These are phyloP conservation scores for Cnidoscolus chayamansa DNA, from an alignment of 441 rosid genomes.

Conservation along the genomic window DNA sequence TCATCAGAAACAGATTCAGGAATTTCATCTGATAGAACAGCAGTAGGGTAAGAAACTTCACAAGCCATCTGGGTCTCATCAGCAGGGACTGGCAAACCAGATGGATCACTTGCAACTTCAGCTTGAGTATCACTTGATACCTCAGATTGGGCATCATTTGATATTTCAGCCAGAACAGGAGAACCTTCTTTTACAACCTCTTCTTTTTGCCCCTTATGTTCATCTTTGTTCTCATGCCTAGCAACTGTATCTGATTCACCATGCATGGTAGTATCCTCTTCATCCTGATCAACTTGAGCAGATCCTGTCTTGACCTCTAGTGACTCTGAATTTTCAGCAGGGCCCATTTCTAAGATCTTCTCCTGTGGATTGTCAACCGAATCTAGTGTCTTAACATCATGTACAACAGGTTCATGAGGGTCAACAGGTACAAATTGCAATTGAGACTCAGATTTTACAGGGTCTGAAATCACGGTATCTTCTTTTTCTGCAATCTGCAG, in stretches of 20 bases:
- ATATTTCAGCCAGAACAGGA: conserved; percentile 25
- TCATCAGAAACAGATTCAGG: conserved; percentile 42
- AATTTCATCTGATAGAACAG: conserved; percentile 43
- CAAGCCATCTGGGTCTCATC: conserved; percentile 35
- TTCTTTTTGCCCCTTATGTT: conserved; percentile 35
- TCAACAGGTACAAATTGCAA: conserved; percentile 32
- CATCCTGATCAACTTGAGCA: conserved; percentile 36
- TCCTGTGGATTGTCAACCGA: conserved; percentile 34
- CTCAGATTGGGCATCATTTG: conserved; percentile 30
- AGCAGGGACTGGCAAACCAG: conserved; percentile 29
- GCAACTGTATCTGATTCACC: conserved; percentile 35
- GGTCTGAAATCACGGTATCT: conserved; percentile 35
- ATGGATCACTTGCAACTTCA: conserved; percentile 35
- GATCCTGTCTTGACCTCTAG: conserved; percentile 41
- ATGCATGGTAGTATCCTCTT: conserved; percentile 29
- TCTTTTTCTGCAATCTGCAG: conserved; percentile 33
- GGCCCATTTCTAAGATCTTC: conserved; percentile 30
- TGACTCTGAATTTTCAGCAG: conserved; percentile 38
- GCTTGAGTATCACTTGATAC: conserved; percentile 31
- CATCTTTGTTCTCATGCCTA: conserved; percentile 36
- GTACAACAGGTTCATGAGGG: conserved; percentile 35
- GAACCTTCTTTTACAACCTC: conserved; percentile 38
- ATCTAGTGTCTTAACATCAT: conserved; percentile 31
- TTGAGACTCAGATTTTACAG: conserved; percentile 40
- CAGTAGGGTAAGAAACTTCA: conserved; percentile 38